Evolutionary conservation across 106 monocot species (phyloP).

Genomic region (Phalaenopsis aphrodite): DNA sequence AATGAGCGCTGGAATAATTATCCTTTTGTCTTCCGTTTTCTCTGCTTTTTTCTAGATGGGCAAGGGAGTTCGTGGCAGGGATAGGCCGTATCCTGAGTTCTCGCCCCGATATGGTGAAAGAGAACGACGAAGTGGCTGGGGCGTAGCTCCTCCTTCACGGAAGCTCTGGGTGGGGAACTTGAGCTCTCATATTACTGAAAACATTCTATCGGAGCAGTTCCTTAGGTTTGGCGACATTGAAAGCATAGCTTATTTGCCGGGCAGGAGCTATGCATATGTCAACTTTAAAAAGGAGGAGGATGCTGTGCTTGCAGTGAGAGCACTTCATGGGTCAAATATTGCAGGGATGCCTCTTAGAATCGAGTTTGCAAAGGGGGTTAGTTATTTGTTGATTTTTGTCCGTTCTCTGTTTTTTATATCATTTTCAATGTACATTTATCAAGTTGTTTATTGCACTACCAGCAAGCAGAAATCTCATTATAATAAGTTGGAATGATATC

Average conservation of each 20-base stretch:
- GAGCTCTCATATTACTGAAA: slow-evolving; percentile 30
- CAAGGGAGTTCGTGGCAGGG: slow-evolving; percentile 35
- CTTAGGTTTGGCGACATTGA: slow-evolving; percentile 73
- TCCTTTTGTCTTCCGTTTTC: background rate
- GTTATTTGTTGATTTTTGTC: slow-evolving; percentile 40
- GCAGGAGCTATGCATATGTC: slow-evolving; percentile 78
- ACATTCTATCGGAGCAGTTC: slow-evolving; percentile 60
- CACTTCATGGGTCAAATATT: slow-evolving; percentile 53
- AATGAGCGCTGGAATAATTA: background rate
- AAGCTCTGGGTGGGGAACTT: slow-evolving; percentile 89
- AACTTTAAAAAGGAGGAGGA: slow-evolving; percentile 60
- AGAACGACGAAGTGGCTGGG: slow-evolving; percentile 32
- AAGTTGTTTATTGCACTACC: slow-evolving; percentile 11
- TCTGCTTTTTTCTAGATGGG: slow-evolving; percentile 23
- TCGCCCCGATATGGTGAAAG: slow-evolving; percentile 34
- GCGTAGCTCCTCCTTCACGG: slow-evolving; percentile 54
- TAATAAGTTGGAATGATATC: background rate
- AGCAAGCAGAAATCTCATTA: background rate
- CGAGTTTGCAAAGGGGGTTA: slow-evolving; percentile 99
- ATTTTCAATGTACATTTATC: slow-evolving; percentile 13
- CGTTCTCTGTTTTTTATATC: slow-evolving; percentile 9
- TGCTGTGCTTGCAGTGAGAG: slow-evolving; percentile 59
- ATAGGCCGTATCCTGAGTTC: slow-evolving; percentile 16
- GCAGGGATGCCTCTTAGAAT: slow-evolving; percentile 69
- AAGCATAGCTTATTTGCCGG: slow-evolving; percentile 39